Conservation (phyloP, 139 green algal species). For the Chlamydomonas eustigma region DNA sequence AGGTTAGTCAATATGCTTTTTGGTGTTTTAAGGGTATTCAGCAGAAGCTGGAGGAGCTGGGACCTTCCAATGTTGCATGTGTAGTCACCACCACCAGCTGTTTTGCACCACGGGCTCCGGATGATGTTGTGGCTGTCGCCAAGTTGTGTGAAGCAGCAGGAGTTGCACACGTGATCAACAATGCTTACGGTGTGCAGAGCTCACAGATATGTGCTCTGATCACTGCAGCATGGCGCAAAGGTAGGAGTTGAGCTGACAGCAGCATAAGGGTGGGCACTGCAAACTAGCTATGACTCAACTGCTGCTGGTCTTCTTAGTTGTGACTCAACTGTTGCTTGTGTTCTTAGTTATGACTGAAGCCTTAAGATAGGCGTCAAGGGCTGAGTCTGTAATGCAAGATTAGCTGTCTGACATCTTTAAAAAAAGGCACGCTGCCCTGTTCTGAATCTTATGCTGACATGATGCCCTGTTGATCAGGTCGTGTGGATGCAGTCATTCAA, state of each 20-base stretch:
- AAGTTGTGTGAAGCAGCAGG: conserved; percentile 61
- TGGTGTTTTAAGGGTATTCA: conserved; percentile 20
- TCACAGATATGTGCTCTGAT: conserved; percentile 37
- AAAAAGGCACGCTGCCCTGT: too few relatives aligned
- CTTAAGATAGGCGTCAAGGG: too few relatives aligned
- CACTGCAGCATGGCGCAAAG: conserved; percentile 28
- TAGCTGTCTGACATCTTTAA: too few relatives aligned
- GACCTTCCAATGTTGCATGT: conserved; percentile 39
- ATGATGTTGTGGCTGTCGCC: conserved; percentile 40
- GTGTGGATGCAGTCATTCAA: conserved; percentile 91
- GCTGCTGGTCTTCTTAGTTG: too few relatives aligned
- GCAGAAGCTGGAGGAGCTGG: conserved; percentile 11
- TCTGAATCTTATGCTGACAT: too few relatives aligned
- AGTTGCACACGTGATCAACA: conserved; percentile 93
- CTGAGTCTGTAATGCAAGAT: too few relatives aligned
- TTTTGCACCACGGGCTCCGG: conserved; percentile 78
- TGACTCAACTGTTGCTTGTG: too few relatives aligned
- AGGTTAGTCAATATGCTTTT: too few relatives aligned
- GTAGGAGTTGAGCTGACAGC: too few relatives aligned
- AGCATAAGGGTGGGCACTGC: too few relatives aligned
- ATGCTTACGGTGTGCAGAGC: conserved; percentile 94
- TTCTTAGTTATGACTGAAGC: too few relatives aligned
- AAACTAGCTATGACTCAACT: too few relatives aligned
- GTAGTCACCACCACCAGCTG: conserved; percentile 90
- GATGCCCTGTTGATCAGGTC: conserved; percentile 39